These are phyloP conservation scores for Mortierella sp. DNA, from an alignment of 371 early-diverging fungal genomes.

Conservation along the genomic window DNA sequence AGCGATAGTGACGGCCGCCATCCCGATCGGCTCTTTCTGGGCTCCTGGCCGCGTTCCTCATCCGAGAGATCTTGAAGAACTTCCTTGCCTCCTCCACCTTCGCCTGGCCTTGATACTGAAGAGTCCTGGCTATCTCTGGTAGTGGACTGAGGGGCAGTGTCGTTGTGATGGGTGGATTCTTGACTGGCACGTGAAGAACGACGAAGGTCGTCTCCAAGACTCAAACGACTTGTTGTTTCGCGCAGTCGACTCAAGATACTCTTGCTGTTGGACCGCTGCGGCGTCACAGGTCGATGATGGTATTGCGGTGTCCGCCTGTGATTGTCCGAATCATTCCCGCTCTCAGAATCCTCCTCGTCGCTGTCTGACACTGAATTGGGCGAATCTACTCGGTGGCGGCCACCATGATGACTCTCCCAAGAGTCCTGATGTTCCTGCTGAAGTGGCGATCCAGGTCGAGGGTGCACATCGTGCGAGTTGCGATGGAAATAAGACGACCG, in stretches of 20 bases:
- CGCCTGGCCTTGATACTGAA: conserved; percentile 18
- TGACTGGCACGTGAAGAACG: conserved; percentile 22
- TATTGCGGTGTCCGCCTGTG: conserved; percentile 5
- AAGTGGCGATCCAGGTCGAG: conserved; percentile 49
- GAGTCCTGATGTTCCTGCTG: conserved; percentile 52
- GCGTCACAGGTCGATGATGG: conserved; percentile 11
- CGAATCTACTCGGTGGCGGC: conserved; percentile 20
- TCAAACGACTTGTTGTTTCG: conserved; percentile 34
- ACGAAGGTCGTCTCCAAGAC: conserved; percentile 31
- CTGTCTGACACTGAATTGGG: conserved; percentile 21
- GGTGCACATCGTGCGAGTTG: conserved; percentile 30
- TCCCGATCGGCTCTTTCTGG: conserved; percentile 37
- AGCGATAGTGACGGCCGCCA: conserved; percentile 54
- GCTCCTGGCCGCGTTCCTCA: conserved; percentile 36
- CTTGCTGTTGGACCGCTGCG: conserved; percentile 29
- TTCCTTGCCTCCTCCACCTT: conserved; percentile 21
- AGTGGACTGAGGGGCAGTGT: background rate
- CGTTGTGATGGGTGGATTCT: conserved; percentile 19
- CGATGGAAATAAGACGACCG: conserved; percentile 37
- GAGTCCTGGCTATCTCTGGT: conserved; percentile 34
- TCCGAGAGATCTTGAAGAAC: conserved; percentile 40
- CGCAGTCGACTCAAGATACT: conserved; percentile 35
- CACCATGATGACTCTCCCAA: conserved; percentile 27
- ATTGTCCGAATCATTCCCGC: conserved; percentile 36
- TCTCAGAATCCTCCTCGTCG: conserved; percentile 24